A percentile compares a stretch with the other conserved stretches of the same genome.
These are phyloP conservation scores for Coniochaeta prunicola DNA, from an alignment of 2,329 filamentous ascomycete species.

Conservation along the genomic window DNA sequence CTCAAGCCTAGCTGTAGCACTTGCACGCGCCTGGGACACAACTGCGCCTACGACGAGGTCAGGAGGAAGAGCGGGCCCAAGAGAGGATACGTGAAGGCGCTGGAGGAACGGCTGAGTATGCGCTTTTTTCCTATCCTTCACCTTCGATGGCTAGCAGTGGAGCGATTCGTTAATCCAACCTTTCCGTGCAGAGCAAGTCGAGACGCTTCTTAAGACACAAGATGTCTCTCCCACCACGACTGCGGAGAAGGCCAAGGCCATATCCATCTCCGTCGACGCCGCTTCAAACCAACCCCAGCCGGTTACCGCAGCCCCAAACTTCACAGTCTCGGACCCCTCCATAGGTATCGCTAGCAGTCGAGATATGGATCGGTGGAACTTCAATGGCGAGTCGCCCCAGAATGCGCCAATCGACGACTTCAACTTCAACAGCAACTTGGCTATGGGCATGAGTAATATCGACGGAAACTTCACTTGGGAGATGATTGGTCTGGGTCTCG, in stretches of 20 bases:
- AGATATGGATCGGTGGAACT: slow-evolving; percentile 49
- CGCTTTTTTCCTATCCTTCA: background rate
- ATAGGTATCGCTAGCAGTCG: slow-evolving; percentile 39
- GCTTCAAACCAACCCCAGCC: slow-evolving; percentile 22
- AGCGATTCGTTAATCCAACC: slow-evolving; percentile 7
- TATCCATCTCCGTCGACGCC: slow-evolving; percentile 22
- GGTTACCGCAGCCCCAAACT: slow-evolving; percentile 25
- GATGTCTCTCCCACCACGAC: slow-evolving; percentile 37
- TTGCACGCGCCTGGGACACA: slow-evolving; percentile 77
- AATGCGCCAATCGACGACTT: slow-evolving; percentile 49
- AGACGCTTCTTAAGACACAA: slow-evolving; percentile 80
- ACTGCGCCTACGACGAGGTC: slow-evolving; percentile 86
- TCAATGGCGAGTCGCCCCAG: slow-evolving; percentile 42
- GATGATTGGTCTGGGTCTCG: slow-evolving; percentile 52
- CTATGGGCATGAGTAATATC: slow-evolving; percentile 41
- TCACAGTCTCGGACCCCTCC: slow-evolving; percentile 36
- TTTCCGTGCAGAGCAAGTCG: slow-evolving; percentile 68
- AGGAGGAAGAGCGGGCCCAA: slow-evolving; percentile 92
- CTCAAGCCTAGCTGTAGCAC: slow-evolving; percentile 79
- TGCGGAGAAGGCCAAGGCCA: slow-evolving; percentile 25
- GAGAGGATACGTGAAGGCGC: slow-evolving; percentile 85
- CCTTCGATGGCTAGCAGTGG: background rate
- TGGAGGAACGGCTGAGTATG: slow-evolving; percentile 88
- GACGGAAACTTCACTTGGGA: slow-evolving; percentile 71
- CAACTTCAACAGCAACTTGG: slow-evolving; percentile 43